Conservation (phyloP, 139 green algal species). For the Penium margaritaceum region DNA sequence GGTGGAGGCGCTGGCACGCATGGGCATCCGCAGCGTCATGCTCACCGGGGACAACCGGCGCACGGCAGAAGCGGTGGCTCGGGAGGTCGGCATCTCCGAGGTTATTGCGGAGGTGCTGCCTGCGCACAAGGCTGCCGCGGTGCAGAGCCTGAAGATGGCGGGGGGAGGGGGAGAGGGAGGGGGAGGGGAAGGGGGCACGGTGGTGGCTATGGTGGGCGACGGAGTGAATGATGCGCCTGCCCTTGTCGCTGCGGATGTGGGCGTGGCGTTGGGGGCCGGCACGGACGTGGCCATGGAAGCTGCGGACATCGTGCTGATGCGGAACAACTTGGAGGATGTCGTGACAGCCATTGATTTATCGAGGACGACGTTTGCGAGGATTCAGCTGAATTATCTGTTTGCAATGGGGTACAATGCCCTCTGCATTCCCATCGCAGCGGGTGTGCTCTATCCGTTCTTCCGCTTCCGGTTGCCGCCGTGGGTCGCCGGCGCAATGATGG, state of each 20-base stretch:
- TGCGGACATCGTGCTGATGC: conserved; percentile 89
- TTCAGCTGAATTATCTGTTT: conserved; percentile 85
- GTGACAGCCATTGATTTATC: conserved; percentile 81
- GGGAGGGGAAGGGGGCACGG: conserved; percentile 18
- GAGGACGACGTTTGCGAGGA: conserved; percentile 70
- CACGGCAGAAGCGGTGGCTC: conserved; percentile 66
- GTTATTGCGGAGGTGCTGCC: conserved; percentile 69
- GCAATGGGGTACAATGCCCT: conserved; percentile 89
- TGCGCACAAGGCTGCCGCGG: conserved; percentile 58
- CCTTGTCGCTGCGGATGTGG: conserved; percentile 84
- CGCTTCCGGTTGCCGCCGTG: conserved; percentile 79
- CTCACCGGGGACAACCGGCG: conserved; percentile 83
- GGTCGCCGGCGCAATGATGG: conserved; percentile 84
- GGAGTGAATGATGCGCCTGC: conserved; percentile 95
- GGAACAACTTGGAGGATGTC: conserved; percentile 77
- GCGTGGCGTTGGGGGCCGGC: conserved; percentile 80
- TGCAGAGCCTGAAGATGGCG: conserved; percentile 53
- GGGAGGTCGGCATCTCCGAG: conserved; percentile 43
- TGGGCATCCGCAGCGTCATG: conserved; percentile 51
- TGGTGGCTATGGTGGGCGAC: conserved; percentile 95
- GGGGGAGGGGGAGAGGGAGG: not conserved
- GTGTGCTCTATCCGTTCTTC: conserved; percentile 64
- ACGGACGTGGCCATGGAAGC: conserved; percentile 73
- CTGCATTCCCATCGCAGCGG: conserved; percentile 74
- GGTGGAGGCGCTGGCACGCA: conserved; percentile 57